Conservation (phyloP, 371 early-diverging fungal genomes). For the Mucor velutinosus region DNA sequence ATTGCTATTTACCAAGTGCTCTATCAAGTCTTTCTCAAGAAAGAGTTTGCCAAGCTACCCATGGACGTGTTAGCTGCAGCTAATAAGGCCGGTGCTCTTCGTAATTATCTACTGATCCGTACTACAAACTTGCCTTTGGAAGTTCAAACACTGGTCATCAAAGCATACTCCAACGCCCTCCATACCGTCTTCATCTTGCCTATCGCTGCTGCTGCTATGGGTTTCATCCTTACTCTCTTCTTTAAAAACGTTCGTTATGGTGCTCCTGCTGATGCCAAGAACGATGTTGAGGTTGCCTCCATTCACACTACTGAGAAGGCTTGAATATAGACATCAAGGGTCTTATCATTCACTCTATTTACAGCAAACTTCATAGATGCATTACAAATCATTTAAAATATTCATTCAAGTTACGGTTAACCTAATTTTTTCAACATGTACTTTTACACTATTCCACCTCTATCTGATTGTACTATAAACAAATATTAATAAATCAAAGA, state of each 20-base stretch:
- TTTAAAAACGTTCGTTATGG: constrained; percentile 44
- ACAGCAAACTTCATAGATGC: background rate
- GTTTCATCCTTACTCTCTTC: constrained; percentile 52
- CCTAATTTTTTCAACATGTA: background rate
- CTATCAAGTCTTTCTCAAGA: constrained; percentile 23
- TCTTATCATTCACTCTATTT: background rate
- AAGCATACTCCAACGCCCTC: constrained; percentile 62
- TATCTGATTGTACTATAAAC: background rate
- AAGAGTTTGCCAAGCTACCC: constrained; percentile 21
- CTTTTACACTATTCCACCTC: background rate
- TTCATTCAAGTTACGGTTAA: background rate
- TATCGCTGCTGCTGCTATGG: constrained; percentile 57
- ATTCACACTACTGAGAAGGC: background rate
- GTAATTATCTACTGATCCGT: constrained; percentile 38
- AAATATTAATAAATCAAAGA: background rate
- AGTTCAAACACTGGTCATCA: constrained; percentile 44
- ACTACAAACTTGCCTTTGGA: constrained; percentile 30
- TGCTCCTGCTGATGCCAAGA: background rate
- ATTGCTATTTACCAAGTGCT: constrained; percentile 45
- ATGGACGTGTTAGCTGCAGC: constrained; percentile 25
- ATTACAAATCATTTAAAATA: background rate
- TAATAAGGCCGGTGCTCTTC: constrained; percentile 31
- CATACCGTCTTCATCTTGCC: constrained; percentile 60
- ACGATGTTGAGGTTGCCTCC: constrained; percentile 9
- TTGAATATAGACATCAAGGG: background rate